phyloP scores from a whole-genome alignment of 768 basidiomycete species.

The Leccinum longicurvipes region DNA sequence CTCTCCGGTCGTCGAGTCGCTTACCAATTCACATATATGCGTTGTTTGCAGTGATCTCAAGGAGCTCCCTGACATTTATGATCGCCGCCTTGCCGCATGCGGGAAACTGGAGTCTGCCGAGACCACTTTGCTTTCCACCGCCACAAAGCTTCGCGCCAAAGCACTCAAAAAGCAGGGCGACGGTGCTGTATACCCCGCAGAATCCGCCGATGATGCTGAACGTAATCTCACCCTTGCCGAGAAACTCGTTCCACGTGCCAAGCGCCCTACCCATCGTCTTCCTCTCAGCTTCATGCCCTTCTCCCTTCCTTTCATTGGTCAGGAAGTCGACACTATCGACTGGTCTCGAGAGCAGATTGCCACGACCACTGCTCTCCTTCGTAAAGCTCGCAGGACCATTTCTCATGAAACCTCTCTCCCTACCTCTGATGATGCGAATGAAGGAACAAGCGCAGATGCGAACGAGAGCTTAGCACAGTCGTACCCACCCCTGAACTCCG shows the following conservation, averaged over 20 bases:
- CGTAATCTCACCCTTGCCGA: constrained; percentile 39
- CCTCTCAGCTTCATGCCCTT: constrained; percentile 50
- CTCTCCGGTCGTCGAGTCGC: neutral
- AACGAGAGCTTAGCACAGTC: constrained; percentile 22
- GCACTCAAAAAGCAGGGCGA: constrained; percentile 43
- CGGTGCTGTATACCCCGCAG: constrained; percentile 17
- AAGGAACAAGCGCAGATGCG: constrained; percentile 7
- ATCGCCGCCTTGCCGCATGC: constrained; percentile 69
- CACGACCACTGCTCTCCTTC: constrained; percentile 48
- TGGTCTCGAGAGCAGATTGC: constrained; percentile 81
- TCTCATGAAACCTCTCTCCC: constrained; percentile 15
- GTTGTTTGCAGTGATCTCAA: constrained; percentile 61
- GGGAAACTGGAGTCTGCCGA: constrained; percentile 85
- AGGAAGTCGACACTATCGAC: constrained; percentile 91
- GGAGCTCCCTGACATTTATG: constrained; percentile 79
- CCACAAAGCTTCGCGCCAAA: constrained; percentile 64
- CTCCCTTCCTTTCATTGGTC: constrained; percentile 63
- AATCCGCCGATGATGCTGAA: constrained; percentile 27
- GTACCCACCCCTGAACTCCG: constrained; percentile 64
- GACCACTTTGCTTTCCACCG: constrained; percentile 70
- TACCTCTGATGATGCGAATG: constrained; percentile 24
- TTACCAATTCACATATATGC: neutral
- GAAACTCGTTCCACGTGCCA: constrained; percentile 58
- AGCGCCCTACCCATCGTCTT: constrained; percentile 80
- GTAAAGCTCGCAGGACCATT: constrained; percentile 41